Evolutionary conservation across 352 stramenopile genomes (phyloP), one percentile per base, ranked within the genome.

Genomic region (Thalassiosira hispida): DNA sequence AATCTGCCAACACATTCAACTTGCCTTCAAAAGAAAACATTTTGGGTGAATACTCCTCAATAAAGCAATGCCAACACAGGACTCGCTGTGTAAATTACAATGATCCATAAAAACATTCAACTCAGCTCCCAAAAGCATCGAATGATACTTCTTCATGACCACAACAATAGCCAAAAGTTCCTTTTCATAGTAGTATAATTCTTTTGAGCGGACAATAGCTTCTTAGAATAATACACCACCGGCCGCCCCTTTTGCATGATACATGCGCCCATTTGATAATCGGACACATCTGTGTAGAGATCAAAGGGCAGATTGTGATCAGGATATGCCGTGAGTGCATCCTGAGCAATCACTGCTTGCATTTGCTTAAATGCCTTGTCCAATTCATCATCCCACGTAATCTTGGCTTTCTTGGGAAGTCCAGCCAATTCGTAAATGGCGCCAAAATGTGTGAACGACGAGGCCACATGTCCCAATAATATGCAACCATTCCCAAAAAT

Each of bases 111-210:
- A 42, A 8, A 79, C 14, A 18, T 56, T 46, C 18, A 75, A 52
- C 7, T 73, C 16, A 9, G 27, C 20, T 66, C 72, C 56, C 23
- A 84, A 56, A 22, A 79, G 16, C 51, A 84, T 76, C 16, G 56
- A 56, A 18, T 59, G 6, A 53, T 65, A 75, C 31, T 81, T 53
- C 12, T 65, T 56, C 4, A 79, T 22, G 0, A 33, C 55, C 56
- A 73, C 53, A 0, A 84, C 63, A n/a, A 86, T 82, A 6, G 63
- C 46, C 0, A 89, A 64, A 25, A 81, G 20, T 85, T 70, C 29
- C 79, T 84, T 57, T 90, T 77, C 27, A 67, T 80, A 0, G 64
- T 73, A 14, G 75, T 83, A 40, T 83, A 87, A 35, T 78, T 81
- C n/a, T 18, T 23, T 42, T 90, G 75, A 16, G 72, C 68, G 1